Conservation (phyloP, 371 early-diverging fungal species). For the Haplosporangium sp. region DNA sequence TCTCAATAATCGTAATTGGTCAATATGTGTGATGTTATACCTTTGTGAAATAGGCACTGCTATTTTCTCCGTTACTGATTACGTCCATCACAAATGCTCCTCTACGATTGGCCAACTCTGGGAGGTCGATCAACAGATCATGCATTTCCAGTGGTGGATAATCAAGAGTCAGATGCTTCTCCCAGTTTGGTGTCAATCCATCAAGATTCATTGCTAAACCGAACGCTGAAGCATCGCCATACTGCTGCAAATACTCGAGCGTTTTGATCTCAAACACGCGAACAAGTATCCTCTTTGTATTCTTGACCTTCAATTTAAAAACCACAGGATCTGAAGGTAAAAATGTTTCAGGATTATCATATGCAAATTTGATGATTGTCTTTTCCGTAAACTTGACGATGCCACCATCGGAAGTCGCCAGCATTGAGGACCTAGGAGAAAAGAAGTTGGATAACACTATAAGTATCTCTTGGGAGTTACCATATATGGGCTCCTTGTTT, state of each 20-base stretch:
- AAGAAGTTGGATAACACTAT: background rate
- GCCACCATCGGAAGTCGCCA: background rate
- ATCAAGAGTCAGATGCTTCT: slow-evolving; percentile 19
- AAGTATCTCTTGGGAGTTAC: background rate
- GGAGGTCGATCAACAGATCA: slow-evolving; percentile 26
- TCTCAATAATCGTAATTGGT: too few relatives aligned
- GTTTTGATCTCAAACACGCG: slow-evolving; percentile 54
- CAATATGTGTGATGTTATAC: slow-evolving; percentile 3
- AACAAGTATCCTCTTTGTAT: slow-evolving; percentile 33
- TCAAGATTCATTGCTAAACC: slow-evolving; percentile 38
- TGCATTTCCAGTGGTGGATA: slow-evolving; percentile 35
- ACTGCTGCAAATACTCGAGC: slow-evolving; percentile 43
- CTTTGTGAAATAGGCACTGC: slow-evolving; percentile 50
- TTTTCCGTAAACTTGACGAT: slow-evolving; percentile 21
- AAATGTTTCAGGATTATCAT: slow-evolving; percentile 27
- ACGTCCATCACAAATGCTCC: slow-evolving; percentile 53
- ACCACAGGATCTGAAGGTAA: slow-evolving; percentile 43
- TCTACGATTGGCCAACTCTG: slow-evolving; percentile 34
- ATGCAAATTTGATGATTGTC: slow-evolving; percentile 36
- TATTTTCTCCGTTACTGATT: slow-evolving; percentile 46
- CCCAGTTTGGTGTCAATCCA: slow-evolving; percentile 52
- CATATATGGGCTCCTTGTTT: background rate
- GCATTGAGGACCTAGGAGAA: slow-evolving; percentile 26
- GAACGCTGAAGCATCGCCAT: slow-evolving; percentile 3
- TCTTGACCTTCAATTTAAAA: slow-evolving; percentile 46